Percentiles rank a stretch among this genome's conserved stretches.
phyloP scores from a whole-genome alignment of 2,329 filamentous ascomycete genomes.

The Aspergillus costaricaensis region DNA sequence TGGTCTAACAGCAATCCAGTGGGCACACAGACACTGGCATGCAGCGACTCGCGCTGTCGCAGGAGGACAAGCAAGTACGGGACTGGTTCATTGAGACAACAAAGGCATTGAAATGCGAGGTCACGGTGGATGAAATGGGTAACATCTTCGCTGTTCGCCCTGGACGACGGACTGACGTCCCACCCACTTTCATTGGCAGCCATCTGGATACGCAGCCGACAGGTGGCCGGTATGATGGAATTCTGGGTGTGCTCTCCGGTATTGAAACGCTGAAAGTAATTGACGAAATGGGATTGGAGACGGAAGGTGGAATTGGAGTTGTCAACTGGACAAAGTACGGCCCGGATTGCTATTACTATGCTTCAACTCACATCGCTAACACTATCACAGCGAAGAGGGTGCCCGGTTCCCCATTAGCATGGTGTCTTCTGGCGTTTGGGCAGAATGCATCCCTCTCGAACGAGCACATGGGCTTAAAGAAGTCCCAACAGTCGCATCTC shows the following conservation, averaged over 20 bases:
- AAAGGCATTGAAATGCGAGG: slow-evolving; percentile 63
- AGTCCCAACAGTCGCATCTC: slow-evolving; percentile 52
- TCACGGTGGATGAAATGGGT: slow-evolving; percentile 73
- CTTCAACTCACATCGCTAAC: slow-evolving; percentile 15
- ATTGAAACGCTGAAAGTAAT: slow-evolving; percentile 72
- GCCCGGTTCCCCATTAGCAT: slow-evolving; percentile 77
- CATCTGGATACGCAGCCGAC: slow-evolving; percentile 67
- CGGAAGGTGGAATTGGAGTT: slow-evolving; percentile 70
- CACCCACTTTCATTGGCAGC: slow-evolving; percentile 69
- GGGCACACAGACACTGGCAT: slow-evolving; percentile 69
- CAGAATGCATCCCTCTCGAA: slow-evolving; percentile 64
- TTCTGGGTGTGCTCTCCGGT: slow-evolving; percentile 71
- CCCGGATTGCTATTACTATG: background rate
- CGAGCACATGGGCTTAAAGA: slow-evolving; percentile 64
- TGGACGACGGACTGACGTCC: slow-evolving; percentile 58
- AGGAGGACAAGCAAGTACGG: slow-evolving; percentile 69
- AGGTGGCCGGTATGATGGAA: slow-evolving; percentile 57
- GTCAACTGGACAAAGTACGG: slow-evolving; percentile 58
- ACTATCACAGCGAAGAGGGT: slow-evolving; percentile 68
- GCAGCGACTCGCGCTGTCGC: slow-evolving; percentile 70
- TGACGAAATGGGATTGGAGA: slow-evolving; percentile 67
- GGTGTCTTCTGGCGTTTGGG: slow-evolving; percentile 75
- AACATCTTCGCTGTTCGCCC: slow-evolving; percentile 76
- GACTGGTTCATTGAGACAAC: slow-evolving; percentile 74
- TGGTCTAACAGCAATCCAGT: slow-evolving; percentile 22